These are phyloP conservation scores for Tranzscheliella williamsii DNA, from an alignment of 1,284 basidiomycete genomes.

Conservation along the genomic window DNA sequence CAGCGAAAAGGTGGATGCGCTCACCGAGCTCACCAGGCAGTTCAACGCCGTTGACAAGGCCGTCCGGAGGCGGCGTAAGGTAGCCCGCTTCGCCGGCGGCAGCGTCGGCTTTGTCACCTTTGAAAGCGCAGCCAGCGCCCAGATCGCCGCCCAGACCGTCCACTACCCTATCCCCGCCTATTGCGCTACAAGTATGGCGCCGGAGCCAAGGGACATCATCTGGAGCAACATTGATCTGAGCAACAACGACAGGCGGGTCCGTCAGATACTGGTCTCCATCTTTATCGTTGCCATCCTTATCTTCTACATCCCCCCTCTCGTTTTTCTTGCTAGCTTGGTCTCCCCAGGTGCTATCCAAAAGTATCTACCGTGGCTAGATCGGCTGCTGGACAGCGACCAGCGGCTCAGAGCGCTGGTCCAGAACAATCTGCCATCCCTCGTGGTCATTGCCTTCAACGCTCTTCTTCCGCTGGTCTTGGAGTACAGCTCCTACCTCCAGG, in stretches of 20 bases:
- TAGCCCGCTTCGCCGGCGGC: slow-evolving; percentile 63
- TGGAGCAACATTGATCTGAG: slow-evolving; percentile 82
- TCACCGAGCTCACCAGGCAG: slow-evolving; percentile 47
- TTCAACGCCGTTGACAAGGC: slow-evolving; percentile 47
- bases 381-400: slow-evolving; percentile 76
- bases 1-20: slow-evolving; percentile 45
- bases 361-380: slow-evolving; percentile 76
- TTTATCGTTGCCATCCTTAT: slow-evolving; percentile 70
- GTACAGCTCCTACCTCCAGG: slow-evolving; percentile 81
- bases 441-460: slow-evolving; percentile 87
- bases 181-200: slow-evolving; percentile 66
- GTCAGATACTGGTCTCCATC: slow-evolving; percentile 62
- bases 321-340: slow-evolving; percentile 77
- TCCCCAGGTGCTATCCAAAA: slow-evolving; percentile 90
- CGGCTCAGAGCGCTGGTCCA: slow-evolving; percentile 83
- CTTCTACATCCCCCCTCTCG: slow-evolving; percentile 58
- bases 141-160: slow-evolving; percentile 85
- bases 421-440: slow-evolving; percentile 86
- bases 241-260: slow-evolving; percentile 57
- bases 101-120: slow-evolving; percentile 93
- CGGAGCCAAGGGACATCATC: slow-evolving; percentile 92
- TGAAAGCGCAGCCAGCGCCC: slow-evolving; percentile 87
- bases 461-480: slow-evolving; percentile 85
- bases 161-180: slow-evolving; percentile 64
- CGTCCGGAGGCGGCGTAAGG: slow-evolving; percentile 29